These are phyloP conservation scores for Asterochloris erici DNA, from an alignment of 139 green algal genomes.

Conservation along the genomic window DNA sequence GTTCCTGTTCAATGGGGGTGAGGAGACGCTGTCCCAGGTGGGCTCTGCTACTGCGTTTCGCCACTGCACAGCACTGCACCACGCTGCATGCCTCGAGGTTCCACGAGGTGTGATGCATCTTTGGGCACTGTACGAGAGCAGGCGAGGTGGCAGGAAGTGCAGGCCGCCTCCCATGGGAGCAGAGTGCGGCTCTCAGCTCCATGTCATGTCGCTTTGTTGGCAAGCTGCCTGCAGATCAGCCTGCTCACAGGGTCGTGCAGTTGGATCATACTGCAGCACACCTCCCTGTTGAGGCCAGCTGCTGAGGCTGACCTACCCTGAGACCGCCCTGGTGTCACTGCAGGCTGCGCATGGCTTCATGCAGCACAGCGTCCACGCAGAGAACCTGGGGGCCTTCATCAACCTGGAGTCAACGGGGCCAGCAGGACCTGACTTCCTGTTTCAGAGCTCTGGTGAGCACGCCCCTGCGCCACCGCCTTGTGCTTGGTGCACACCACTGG, in stretches of 20 bases:
- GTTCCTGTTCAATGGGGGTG: conserved; percentile 65
- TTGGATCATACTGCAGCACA: too few species aligned
- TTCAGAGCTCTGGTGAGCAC: conserved; percentile 61
- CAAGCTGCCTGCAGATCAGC: too few species aligned
- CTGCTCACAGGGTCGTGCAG: too few species aligned
- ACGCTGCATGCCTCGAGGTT: too few species aligned
- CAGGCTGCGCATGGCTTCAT: conserved; percentile 24
- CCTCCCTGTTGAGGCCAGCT: not conserved
- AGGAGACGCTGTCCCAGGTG: conserved; percentile 50
- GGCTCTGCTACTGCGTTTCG: too few species aligned
- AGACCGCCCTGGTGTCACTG: not conserved
- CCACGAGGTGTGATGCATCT: too few species aligned
- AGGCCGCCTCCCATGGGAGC: too few species aligned
- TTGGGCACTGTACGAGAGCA: too few species aligned
- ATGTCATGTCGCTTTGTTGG: too few species aligned
- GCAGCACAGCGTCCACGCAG: not conserved
- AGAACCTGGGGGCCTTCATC: conserved; percentile 45
- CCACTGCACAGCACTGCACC: too few species aligned
- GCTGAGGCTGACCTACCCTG: not conserved
- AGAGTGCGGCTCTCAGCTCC: too few species aligned
- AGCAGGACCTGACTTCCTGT: conserved; percentile 65
- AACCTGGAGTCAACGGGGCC: conserved; percentile 74
- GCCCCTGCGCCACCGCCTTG: not conserved
- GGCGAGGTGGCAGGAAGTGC: too few species aligned
- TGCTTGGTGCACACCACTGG: not conserved